phyloP scores from a whole-genome alignment of 305 asterid genomes.

The Coffea humblotiana region DNA sequence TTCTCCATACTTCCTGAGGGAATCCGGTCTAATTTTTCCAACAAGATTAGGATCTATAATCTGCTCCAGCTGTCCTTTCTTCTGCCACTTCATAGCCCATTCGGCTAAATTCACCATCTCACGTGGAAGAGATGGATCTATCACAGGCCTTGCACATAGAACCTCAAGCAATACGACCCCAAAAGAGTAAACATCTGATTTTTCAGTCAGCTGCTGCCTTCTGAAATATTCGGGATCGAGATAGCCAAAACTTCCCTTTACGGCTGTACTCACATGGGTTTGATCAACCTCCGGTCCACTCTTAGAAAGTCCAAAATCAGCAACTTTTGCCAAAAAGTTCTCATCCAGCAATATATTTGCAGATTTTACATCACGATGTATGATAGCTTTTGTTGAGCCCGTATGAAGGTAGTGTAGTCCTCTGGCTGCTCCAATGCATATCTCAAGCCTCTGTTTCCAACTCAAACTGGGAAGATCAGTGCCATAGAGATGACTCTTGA shows the following conservation, averaged over 20 bases:
- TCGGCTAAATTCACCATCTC: slow-evolving; percentile 33
- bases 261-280: slow-evolving; percentile 34
- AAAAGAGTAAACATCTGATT: slow-evolving; percentile 28
- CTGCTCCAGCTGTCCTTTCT: slow-evolving; percentile 28
- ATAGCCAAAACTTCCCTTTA: slow-evolving; percentile 30
- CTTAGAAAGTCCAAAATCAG: slow-evolving; percentile 33
- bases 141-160: slow-evolving; percentile 32
- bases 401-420: slow-evolving; percentile 35
- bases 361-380: slow-evolving; percentile 32
- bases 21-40: slow-evolving; percentile 23
- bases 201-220: slow-evolving; percentile 29
- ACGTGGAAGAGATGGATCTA: slow-evolving; percentile 30
- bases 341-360: slow-evolving; percentile 30
- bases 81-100: slow-evolving; percentile 36
- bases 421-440: slow-evolving; percentile 36
- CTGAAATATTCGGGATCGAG: slow-evolving; percentile 30
- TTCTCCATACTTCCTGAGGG: slow-evolving; percentile 28
- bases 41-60: slow-evolving; percentile 25
- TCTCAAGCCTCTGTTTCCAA: slow-evolving; percentile 31
- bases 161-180: slow-evolving; percentile 32
- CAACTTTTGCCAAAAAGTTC: slow-evolving; percentile 28
- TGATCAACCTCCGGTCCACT: slow-evolving; percentile 34
- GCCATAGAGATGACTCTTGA: slow-evolving; percentile 31
- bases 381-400: slow-evolving; percentile 23
- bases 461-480: slow-evolving; percentile 17